Evolutionary conservation across 192 early-diverging fungal species (phyloP), one percentile per base, ranked within the genome.

Genomic region (Entomortierella lignicola): DNA sequence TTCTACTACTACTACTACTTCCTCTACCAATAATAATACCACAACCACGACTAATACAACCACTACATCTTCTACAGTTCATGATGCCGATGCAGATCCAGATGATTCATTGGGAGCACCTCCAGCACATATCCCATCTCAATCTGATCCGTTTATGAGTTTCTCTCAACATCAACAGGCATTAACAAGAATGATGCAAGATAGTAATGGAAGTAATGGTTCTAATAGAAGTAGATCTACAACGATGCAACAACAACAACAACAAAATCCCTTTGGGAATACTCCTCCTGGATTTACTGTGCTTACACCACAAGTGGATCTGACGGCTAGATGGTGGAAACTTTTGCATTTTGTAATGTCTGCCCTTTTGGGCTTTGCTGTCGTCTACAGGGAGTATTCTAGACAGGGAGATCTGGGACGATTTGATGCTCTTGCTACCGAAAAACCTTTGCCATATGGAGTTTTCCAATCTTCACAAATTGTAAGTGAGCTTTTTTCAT

Each of bases 41-140:
- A 43, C 71, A 17, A 58, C 31, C 20, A 30, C 32, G 3, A 29
- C 43, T n/a, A n/a, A 27, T 3, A 17, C 50, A 51, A 20, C 55
- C 50, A 77, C 53, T 20, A 41, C 51, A 21, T 4, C 66, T 18
- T 7, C 73, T 5, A 61, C 34, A 17, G 63, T 61, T 0, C 34
- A 65, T 18, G 63, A 69, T 58, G 13, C 60, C 42, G 83, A 86
- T 61, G 81, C 71, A 13, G 85, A 86, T 66, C 85, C 85, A 20
- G 82, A 82, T 60, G 85, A 86, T 23, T 74, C 68, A 42, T 21
- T 86, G 25, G 85, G 85, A 20, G 85, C 85, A 2, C 85, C 85
- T 47, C 57, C 60, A 34, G 13, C 66, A 11, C 31, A 42, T 20
- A 51, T 48, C 8, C 6, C 63, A 13, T 66, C 63, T 27, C 3